Percentiles rank a stretch among this genome's conserved stretches.
Conservation (phyloP, 164 flowering plant genomes). For the Stephania japonica region DNA sequence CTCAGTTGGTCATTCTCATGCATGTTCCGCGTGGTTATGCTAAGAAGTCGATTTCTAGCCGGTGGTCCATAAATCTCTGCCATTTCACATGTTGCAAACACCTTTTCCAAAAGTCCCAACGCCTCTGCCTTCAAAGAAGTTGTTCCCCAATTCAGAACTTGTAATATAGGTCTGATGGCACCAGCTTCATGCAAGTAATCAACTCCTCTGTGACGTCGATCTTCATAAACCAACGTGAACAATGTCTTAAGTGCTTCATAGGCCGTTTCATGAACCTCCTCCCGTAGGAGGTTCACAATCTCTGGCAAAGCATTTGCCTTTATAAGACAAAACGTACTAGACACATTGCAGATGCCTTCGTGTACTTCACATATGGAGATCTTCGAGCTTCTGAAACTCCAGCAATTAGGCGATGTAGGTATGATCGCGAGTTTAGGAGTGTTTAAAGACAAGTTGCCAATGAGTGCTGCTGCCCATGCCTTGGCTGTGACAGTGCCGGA, state of each 20-base stretch:
- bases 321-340: slow-evolving; percentile 48
- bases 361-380: slow-evolving; percentile 40
- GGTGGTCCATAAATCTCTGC: slow-evolving; percentile 39
- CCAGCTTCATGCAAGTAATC: slow-evolving; percentile 41
- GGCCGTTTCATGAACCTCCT: slow-evolving; percentile 42
- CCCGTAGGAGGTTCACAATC: slow-evolving; percentile 41
- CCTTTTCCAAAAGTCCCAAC: slow-evolving; percentile 46
- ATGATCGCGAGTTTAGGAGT: slow-evolving; percentile 28
- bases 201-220: slow-evolving; percentile 34
- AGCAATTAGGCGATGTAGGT: slow-evolving; percentile 21
- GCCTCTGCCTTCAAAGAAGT: slow-evolving; percentile 47
- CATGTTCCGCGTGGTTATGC: slow-evolving; percentile 33
- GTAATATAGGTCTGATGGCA: slow-evolving; percentile 40
- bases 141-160: slow-evolving; percentile 49
- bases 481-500: slow-evolving; percentile 40
- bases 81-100: slow-evolving; percentile 44
- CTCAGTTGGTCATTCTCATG: slow-evolving; percentile 34
- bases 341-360: slow-evolving; percentile 42
- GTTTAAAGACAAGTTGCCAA: slow-evolving; percentile 52
- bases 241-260: slow-evolving; percentile 57
- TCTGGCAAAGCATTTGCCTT: slow-evolving; percentile 52
- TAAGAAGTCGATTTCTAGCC: slow-evolving; percentile 35
- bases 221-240: slow-evolving; percentile 46
- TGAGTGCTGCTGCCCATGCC: slow-evolving; percentile 61
- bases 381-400: slow-evolving; percentile 27